Percentiles rank a stretch among this genome's conserved stretches.
Evolutionary conservation across 805 yeast genomes (phyloP).

Genomic region (Candida orba): DNA sequence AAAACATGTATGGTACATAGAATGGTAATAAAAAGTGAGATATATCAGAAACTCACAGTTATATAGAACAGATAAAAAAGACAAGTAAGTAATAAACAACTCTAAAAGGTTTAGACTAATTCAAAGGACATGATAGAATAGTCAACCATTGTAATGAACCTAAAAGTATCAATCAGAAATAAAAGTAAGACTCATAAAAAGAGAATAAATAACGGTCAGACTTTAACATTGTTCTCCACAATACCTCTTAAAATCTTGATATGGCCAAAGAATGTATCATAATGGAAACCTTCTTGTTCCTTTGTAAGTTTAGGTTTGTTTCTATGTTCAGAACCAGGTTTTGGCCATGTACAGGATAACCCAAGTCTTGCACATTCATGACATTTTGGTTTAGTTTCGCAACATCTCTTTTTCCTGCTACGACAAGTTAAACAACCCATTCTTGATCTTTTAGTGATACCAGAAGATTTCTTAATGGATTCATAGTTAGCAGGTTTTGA

Average conservation of each 20-base stretch:
- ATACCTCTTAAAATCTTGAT: conserved; percentile 59
- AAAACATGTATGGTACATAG: no score
- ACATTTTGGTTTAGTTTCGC: conserved; percentile 63
- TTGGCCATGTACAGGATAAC: conserved; percentile 66
- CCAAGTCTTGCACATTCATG: conserved; percentile 59
- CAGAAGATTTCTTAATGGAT: conserved; percentile 1
- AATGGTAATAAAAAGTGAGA: no score
- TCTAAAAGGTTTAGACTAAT: no score
- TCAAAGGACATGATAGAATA: no score
- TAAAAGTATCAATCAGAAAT: no score
- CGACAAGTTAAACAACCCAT: conserved; percentile 78
- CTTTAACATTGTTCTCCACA: conserved; percentile 48
- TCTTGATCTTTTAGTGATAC: conserved; percentile 40
- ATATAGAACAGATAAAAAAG: no score
- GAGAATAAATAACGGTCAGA: no score
- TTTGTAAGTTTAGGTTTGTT: conserved; percentile 46
- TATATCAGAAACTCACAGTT: no score
- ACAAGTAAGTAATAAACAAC: no score
- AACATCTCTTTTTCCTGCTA: conserved; percentile 69
- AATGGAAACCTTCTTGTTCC: conserved; percentile 43
- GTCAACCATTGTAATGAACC: no score
- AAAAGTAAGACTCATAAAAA: not conserved
- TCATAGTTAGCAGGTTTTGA: conserved; percentile 8
- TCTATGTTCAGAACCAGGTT: conserved; percentile 43
- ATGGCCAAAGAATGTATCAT: conserved; percentile 48